These are phyloP conservation scores for Trametes punicea DNA, from an alignment of 768 basidiomycete species.

Conservation along the genomic window DNA sequence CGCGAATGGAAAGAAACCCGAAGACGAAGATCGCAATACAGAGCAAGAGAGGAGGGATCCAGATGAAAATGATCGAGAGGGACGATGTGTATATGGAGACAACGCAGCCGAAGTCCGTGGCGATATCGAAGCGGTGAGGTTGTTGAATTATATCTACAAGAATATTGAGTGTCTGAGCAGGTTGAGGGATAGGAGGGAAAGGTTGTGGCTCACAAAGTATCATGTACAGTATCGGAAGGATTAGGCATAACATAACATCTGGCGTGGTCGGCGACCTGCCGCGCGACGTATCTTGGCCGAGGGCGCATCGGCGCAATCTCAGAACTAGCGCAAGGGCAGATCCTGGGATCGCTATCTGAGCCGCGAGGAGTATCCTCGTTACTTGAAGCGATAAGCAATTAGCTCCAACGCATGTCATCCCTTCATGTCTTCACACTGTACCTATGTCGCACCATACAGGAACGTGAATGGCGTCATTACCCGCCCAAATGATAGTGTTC, in stretches of 20 bases:
- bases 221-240: constrained; percentile 31
- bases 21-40: constrained; percentile 31
- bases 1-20: constrained; percentile 38
- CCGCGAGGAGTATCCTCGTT: constrained; percentile 23
- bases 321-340: constrained; percentile 12
- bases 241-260: constrained; percentile 24
- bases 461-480: constrained; percentile 40
- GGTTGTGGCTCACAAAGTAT: constrained; percentile 30
- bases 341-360: constrained; percentile 23
- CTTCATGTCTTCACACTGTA: constrained; percentile 35
- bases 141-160: constrained; percentile 40
- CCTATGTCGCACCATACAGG: constrained; percentile 79
- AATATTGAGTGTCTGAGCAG: constrained; percentile 31
- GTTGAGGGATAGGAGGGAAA: constrained; percentile 14
- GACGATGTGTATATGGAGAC: constrained; percentile 36
- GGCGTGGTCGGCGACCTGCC: constrained; percentile 10
- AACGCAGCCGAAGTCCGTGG: constrained; percentile 32
- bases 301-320: constrained; percentile 8
- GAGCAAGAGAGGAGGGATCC: constrained; percentile 36
- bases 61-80: constrained; percentile 38
- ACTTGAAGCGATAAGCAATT: constrained; percentile 38
- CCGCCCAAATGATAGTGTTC: constrained; percentile 62
- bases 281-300: constrained; percentile 13
- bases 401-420: constrained; percentile 5
- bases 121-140: constrained; percentile 35